A percentile compares a stretch with the other conserved stretches of the same genome.
Conservation (phyloP, 345 rosid genomes). For the Euclidium syriacum region DNA sequence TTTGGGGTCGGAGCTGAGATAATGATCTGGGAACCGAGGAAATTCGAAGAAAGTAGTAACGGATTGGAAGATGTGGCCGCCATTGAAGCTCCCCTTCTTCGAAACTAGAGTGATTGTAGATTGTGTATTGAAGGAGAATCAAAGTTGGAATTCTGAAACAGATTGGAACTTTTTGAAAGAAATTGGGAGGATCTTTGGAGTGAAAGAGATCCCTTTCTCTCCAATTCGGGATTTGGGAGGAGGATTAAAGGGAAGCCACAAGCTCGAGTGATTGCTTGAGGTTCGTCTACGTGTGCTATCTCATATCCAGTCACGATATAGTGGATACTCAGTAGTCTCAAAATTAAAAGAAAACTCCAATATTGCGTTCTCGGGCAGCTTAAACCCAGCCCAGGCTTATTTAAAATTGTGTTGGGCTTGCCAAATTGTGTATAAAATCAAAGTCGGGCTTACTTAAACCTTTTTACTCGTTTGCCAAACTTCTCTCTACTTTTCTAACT, state of each 20-base stretch:
- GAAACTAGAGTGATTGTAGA: neutral
- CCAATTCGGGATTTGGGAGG: constrained; percentile 2
- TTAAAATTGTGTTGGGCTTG: too few relatives aligned
- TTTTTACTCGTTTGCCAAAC: too few relatives aligned
- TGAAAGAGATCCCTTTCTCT: neutral
- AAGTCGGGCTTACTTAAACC: too few relatives aligned
- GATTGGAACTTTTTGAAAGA: neutral
- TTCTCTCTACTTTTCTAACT: too few relatives aligned
- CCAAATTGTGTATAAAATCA: too few relatives aligned
- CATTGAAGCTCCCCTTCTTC: constrained; percentile 18
- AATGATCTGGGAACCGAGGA: constrained; percentile 34
- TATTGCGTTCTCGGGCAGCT: too few relatives aligned
- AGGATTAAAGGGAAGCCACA: constrained; percentile 29
- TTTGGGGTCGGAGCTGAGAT: constrained; percentile 57
- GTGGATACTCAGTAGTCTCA: constrained; percentile 5
- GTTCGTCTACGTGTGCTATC: constrained; percentile 40
- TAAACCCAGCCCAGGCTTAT: too few relatives aligned
- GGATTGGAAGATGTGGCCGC: constrained; percentile 35
- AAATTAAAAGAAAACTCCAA: too few relatives aligned
- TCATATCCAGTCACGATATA: constrained; percentile 32
- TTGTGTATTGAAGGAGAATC: neutral
- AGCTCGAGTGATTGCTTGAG: constrained; percentile 27
- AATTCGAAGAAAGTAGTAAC: constrained; percentile 37
- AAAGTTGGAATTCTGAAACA: neutral
- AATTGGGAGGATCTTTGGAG: neutral